A percentile compares a stretch with the other conserved stretches of the same genome.
These are phyloP conservation scores for Adansonia grandidieri DNA, from an alignment of 441 rosid species.

Conservation along the genomic window DNA sequence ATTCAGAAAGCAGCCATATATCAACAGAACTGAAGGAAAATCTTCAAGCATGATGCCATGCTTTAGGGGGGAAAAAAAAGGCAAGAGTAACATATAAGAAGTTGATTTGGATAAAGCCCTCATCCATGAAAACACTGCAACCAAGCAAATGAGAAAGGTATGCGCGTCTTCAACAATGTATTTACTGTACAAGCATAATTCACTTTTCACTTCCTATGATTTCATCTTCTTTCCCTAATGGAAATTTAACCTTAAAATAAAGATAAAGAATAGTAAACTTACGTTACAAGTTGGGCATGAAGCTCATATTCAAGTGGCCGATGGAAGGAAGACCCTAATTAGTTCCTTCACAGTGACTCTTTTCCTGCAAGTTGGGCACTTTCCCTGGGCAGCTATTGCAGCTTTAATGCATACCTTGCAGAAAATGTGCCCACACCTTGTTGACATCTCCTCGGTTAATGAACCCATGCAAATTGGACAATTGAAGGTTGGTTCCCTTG, in stretches of 20 bases:
- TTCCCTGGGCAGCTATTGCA: conserved; percentile 60
- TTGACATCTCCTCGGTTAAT: conserved; percentile 71
- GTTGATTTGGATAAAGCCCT: not conserved
- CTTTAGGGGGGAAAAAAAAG: not conserved
- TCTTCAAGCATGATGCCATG: not conserved
- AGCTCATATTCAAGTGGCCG: conserved; percentile 53
- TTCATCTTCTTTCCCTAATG: not conserved
- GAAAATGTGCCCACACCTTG: conserved; percentile 96
- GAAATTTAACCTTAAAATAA: not conserved
- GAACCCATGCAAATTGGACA: conserved; percentile 92
- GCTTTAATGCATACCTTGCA: conserved; percentile 72
- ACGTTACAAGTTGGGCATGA: conserved; percentile 34
- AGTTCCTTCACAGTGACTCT: conserved; percentile 58
- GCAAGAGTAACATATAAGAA: not conserved
- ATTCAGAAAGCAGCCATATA: not conserved
- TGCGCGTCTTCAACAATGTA: not conserved
- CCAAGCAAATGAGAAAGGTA: not conserved
- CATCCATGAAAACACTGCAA: not conserved
- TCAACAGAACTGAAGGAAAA: not conserved
- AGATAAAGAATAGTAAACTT: conserved; percentile 33
- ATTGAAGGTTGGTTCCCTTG: conserved; percentile 66
- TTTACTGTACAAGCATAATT: not conserved
- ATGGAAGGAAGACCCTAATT: conserved; percentile 86
- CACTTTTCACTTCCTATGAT: not conserved
- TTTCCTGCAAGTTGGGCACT: conserved; percentile 94